These are phyloP conservation scores for Endothia cerciana DNA, from an alignment of 2,329 filamentous ascomycete species.

Conservation along the genomic window DNA sequence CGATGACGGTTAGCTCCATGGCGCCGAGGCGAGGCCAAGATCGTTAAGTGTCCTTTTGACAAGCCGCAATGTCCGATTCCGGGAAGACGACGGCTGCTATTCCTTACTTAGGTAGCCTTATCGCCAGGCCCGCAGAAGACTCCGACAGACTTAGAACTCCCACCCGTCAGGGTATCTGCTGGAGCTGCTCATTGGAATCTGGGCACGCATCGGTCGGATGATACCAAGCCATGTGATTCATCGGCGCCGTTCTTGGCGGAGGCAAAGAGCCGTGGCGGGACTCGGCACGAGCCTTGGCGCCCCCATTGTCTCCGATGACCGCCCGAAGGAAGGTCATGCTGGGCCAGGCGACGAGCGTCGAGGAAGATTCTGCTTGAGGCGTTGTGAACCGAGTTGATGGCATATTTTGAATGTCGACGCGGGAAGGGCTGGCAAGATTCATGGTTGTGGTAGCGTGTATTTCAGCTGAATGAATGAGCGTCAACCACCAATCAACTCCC, in stretches of 20 bases:
- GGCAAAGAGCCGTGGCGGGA: conserved; percentile 17
- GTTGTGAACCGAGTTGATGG: not conserved
- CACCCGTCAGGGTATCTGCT: not conserved
- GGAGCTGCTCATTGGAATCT: conserved; percentile 5
- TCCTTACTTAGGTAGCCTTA: too few species aligned
- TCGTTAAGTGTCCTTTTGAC: not conserved
- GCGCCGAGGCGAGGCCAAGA: conserved; percentile 29
- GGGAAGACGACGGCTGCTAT: conserved; percentile 3
- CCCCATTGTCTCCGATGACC: not conserved
- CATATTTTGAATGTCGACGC: not conserved
- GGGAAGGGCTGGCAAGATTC: not conserved
- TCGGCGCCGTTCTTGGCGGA: conserved; percentile 22
- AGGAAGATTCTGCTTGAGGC: not conserved
- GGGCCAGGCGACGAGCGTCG: not conserved
- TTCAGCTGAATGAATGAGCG: not conserved
- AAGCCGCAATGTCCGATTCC: conserved; percentile 14
- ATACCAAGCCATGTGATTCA: conserved; percentile 20
- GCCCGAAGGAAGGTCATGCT: not conserved
- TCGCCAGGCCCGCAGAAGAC: conserved; percentile 3
- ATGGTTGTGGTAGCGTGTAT: not conserved
- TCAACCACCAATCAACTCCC: not conserved
- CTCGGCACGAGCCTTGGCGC: conserved; percentile 22
- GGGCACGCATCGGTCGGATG: not conserved
- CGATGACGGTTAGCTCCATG: conserved; percentile 24
- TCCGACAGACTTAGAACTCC: not conserved